Base-by-base conservation (phyloP, 495 filamentous ascomycete genomes). In the Penicillium crystallinum region DNA sequence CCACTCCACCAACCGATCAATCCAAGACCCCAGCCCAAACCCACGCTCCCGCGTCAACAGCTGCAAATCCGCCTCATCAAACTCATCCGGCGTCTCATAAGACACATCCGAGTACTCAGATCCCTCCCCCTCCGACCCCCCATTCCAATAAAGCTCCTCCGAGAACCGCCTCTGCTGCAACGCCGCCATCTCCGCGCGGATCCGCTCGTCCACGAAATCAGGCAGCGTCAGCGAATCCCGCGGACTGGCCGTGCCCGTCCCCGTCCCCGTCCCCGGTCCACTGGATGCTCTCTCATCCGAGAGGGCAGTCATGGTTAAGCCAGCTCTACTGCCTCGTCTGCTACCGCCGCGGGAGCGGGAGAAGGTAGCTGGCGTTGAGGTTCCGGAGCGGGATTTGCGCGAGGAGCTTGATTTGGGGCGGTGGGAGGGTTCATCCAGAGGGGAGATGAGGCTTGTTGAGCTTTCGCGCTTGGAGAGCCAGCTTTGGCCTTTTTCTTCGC, bases 401-500 rank as follows among this genome's bases (percentile, higher is more conserved):
- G 53, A 63, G 1, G 61, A 60, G 21, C 63, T 39, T 22, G 58
- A 59, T 55, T 57, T 58, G 21, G 55, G 55, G 12, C 61, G 65
- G 30, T 58, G 42, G 38, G 46, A 40, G n/a, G 49, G 34, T 36
- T 40, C 70, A 18, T 80, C 72, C n/a, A n/a, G n/a, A n/a, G n/a
- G n/a, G 7, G 72, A 75, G 7, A 78, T 70, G 12, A 91, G 74
- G 56, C 80, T 87, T 0, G 88, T 90, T 5, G 85, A 87, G 51
- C 81, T 87, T 27, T 80, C 81, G 47, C 86, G 80, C 52, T 86
- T 85, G 5, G 78, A 76, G 3, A 93, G 79, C 89, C 89, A 93
- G 36, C 80, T 75, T 64, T 90, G 87, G 11, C 89, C 89, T 63
- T 90, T 91, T 58, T 81, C 81, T 55, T 91, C 88, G 51, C 88